Percentiles rank a stretch among this genome's conserved stretches.
These are phyloP conservation scores for Phalaenopsis hybrid DNA, from an alignment of 116 monocot species.

Conservation along the genomic window DNA sequence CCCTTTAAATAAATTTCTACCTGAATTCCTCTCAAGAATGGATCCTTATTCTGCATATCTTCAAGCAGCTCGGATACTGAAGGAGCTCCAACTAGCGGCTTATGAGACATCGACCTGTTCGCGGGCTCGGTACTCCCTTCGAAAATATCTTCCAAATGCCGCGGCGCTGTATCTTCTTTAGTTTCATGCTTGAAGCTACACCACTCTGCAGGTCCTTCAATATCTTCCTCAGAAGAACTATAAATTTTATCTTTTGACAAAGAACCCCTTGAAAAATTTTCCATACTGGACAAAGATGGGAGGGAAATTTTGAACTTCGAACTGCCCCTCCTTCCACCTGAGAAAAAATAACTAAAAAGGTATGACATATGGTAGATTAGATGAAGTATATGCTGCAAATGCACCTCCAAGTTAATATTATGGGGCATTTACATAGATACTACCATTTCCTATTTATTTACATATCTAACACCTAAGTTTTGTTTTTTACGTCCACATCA, in stretches of 20 bases:
- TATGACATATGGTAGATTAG: not conserved
- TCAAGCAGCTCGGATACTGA: slow-evolving; percentile 60
- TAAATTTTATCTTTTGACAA: slow-evolving; percentile 26
- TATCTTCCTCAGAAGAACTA: slow-evolving; percentile 14
- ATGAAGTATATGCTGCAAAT: not conserved
- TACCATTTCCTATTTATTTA: no score
- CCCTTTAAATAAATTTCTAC: not conserved
- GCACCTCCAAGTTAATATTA: not conserved
- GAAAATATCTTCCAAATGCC: slow-evolving; percentile 30
- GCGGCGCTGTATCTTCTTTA: slow-evolving; percentile 28
- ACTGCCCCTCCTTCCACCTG: slow-evolving; percentile 38
- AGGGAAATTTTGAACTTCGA: slow-evolving; percentile 49
- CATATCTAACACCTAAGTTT: no score
- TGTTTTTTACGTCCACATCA: no score
- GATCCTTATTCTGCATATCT: slow-evolving; percentile 29
- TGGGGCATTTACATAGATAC: no score
- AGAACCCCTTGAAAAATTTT: not conserved
- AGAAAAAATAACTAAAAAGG: not conserved
- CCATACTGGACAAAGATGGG: slow-evolving; percentile 15
- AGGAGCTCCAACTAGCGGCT: slow-evolving; percentile 18
- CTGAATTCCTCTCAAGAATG: not conserved
- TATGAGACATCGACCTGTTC: slow-evolving; percentile 10
- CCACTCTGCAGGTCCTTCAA: slow-evolving; percentile 12
- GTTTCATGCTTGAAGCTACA: slow-evolving; percentile 10
- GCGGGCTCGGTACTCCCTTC: slow-evolving; percentile 20